Evolutionary conservation across 805 yeast genomes (phyloP), one percentile per base, ranked within the genome.

Genomic region (Sugiyamaella qingdaonensis): DNA sequence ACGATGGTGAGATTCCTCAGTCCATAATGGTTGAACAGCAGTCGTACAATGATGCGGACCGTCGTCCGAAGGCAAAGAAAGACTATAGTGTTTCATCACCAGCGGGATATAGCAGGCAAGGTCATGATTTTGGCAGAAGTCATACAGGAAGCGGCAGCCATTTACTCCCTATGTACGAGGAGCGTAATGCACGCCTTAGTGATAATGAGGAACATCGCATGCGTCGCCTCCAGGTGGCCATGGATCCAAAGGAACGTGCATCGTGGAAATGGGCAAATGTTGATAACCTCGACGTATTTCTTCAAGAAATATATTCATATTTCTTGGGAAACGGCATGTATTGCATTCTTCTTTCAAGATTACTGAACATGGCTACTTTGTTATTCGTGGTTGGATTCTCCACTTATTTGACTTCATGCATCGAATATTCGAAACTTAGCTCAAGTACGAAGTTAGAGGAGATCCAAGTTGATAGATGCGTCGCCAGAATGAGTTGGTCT

Each of bases 231-330:
- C 16, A 21, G 19, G 21, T 39, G 16, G 43, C 24, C 18, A 36
- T 58, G 21, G 57, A 54, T 54, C 63, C 61, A 2, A 52, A 42
- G 36, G 97, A 91, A 64, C 73, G 89, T 47, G 96, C 98, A 0
- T 73, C 87, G 14, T 94, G 97, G 89, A 78, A 88, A 55, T 94
- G 99, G 98, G 96, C 98, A 1, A 94, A 94, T 63, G 88, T 94
- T 21, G 88, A 87, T 60, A 94, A 94, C 67, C 77, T 94, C 67
- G 99, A 94, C 70, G 78, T 81, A 45, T 94, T 92, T 62, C 73
- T 94, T 16, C 82, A 81, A 50, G 95, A 92, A 60, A 33, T 43
- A 10, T 94, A 94, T 68, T 76, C 78, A 48, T 94, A 90, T 65
- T 94, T 87, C 66, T 72, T 85, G 27, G 95, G 95, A 2, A 88